Base-by-base conservation (phyloP, 805 yeast species). In the Wickerhamomyces bovis region DNA sequence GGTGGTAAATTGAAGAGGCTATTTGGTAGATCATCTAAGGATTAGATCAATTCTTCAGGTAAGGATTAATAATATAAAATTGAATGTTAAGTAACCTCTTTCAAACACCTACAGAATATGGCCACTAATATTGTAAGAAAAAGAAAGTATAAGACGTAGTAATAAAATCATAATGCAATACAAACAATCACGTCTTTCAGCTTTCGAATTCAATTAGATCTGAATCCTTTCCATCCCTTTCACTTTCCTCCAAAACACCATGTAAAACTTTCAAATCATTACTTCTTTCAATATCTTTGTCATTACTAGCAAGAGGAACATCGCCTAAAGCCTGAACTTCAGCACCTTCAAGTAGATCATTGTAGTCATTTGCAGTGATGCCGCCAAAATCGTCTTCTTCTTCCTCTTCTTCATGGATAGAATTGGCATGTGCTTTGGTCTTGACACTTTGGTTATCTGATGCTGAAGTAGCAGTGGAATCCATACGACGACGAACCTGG, bases 401-500 rank as follows among this genome's bases (percentile, higher is more conserved):
- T 6, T 71, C 63, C 60, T 52, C 61, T 16, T 51, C 60, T 7
- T 35, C 44, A 21, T 26, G 6, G 9, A 35, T 15, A 4, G 53
- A 45, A 10, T 43, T 41, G 4, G 43, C 31, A 21, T 49, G 50
- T 8, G 49, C 23, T 36, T 44, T 44, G 3, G 55, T 31, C 26
- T 39, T 51, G 40, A 55, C 38, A 22, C 50, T 51, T 6, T 44
- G 26, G 13, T 16, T 39, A 19, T 46, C 48, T 16, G 25, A 25
- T 1, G 51, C 26, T 30, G 44, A 30, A 10, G 71, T 64, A 3
- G 85, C 77, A 10, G 77, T 81, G 15, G 83, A 80, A 62, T 89
- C 96, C 76, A 89, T 89, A 53, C 96, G 81, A 54, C 85, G 82
- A 53, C 92, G 81, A 4, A 94, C 95, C 60, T 89, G 90, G 44